phyloP scores from a whole-genome alignment of 768 basidiomycete genomes.

The Phylloporus sp. region DNA sequence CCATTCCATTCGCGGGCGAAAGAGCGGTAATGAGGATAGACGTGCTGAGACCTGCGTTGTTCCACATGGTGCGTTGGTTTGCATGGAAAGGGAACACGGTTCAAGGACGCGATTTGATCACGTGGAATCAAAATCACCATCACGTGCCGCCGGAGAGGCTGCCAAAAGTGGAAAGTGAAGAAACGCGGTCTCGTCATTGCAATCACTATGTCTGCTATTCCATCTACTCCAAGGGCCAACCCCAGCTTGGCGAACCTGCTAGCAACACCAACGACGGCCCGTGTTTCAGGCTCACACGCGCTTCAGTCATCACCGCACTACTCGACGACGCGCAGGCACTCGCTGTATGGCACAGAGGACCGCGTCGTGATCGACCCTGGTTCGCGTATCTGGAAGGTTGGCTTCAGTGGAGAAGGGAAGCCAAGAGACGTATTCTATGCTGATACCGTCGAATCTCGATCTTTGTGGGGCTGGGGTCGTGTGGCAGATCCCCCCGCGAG shows the following conservation, averaged over 20 bases:
- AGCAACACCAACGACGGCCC: slow-evolving; percentile 55
- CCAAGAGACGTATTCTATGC: slow-evolving; percentile 84
- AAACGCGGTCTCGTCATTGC: background rate
- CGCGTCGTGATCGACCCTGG: slow-evolving; percentile 93
- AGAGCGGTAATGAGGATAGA: slow-evolving; percentile 20
- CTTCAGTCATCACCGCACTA: slow-evolving; percentile 80
- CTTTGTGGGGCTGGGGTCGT: slow-evolving; percentile 59
- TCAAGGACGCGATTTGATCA: slow-evolving; percentile 19
- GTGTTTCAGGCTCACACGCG: slow-evolving; percentile 42
- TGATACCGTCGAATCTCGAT: slow-evolving; percentile 35
- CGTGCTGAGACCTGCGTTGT: slow-evolving; percentile 26
- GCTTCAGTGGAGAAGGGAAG: slow-evolving; percentile 92
- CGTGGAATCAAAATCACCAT: slow-evolving; percentile 13
- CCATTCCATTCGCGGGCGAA: slow-evolving; percentile 27
- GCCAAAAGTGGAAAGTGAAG: slow-evolving; percentile 1
- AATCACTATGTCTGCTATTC: slow-evolving; percentile 30
- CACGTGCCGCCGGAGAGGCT: background rate
- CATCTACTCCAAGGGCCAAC: slow-evolving; percentile 32
- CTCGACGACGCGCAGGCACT: slow-evolving; percentile 80
- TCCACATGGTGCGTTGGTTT: slow-evolving; percentile 18
- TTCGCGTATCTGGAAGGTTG: slow-evolving; percentile 92
- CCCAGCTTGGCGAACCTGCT: slow-evolving; percentile 21
- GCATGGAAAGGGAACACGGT: background rate
- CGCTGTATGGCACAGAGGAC: slow-evolving; percentile 95
- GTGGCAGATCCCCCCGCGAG: slow-evolving; percentile 50